phyloP scores from a whole-genome alignment of 1,139 yeast species.

The Zygotorulaspora mrakii region DNA sequence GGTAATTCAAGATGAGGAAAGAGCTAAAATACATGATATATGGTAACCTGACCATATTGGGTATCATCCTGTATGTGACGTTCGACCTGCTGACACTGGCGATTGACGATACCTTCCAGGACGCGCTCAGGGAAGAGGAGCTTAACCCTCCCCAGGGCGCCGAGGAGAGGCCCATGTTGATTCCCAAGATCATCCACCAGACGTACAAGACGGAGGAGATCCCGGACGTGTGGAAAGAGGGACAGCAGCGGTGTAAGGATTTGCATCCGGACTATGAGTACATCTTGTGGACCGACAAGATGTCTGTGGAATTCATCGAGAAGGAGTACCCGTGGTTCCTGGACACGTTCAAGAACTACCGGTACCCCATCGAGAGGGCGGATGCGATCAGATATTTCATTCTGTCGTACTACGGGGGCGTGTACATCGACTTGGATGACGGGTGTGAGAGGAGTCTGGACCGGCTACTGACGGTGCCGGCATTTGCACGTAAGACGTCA shows the following conservation, averaged over 20 bases:
- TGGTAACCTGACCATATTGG: slow-evolving; percentile 53
- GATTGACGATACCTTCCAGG: slow-evolving; percentile 65
- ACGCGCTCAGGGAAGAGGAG: slow-evolving; percentile 59
- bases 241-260: slow-evolving; percentile 72
- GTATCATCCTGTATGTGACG: slow-evolving; percentile 57
- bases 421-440: slow-evolving; percentile 86
- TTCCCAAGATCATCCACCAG: slow-evolving; percentile 91
- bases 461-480: slow-evolving; percentile 75
- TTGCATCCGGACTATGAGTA: slow-evolving; percentile 85
- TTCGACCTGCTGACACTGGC: slow-evolving; percentile 74
- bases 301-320: slow-evolving; percentile 72
- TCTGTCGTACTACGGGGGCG: slow-evolving; percentile 79
- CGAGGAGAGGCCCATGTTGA: slow-evolving; percentile 48
- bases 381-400: slow-evolving; percentile 91
- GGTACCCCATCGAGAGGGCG: slow-evolving; percentile 81
- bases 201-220: slow-evolving; percentile 76
- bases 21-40: slow-evolving; percentile 58
- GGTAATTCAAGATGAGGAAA: slow-evolving; percentile 41
- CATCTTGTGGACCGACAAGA: slow-evolving; percentile 86
- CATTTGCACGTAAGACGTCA: slow-evolving; percentile 79
- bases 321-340: slow-evolving; percentile 85
- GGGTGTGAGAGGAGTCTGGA: slow-evolving; percentile 77
- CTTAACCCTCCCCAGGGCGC: slow-evolving; percentile 45
- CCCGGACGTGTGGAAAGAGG: slow-evolving; percentile 76
- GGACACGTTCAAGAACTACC: slow-evolving; percentile 69